Evolutionary conservation across 2,329 filamentous ascomycete species (phyloP).

Genomic region (Aaosphaeria arxii): DNA sequence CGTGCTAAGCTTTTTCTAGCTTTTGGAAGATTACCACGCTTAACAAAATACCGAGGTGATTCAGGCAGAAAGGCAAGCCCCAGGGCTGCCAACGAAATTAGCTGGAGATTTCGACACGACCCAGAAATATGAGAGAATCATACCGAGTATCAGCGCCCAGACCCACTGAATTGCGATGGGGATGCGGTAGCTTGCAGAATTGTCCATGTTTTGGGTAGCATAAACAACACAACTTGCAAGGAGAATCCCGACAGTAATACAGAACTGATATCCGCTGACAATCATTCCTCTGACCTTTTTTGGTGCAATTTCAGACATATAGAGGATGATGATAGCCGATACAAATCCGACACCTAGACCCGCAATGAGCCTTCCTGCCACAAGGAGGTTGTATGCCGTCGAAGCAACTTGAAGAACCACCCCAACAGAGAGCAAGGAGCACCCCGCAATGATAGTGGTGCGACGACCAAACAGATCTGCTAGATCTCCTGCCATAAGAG

Average conservation of each 20-base stretch:
- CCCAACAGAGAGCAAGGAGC: conserved; percentile 22
- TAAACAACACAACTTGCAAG: conserved; percentile 64
- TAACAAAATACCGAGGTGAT: conserved; percentile 37
- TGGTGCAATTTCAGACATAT: conserved; percentile 64
- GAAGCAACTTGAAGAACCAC: conserved; percentile 16
- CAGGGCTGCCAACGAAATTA: conserved; percentile 42
- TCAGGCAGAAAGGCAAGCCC: conserved; percentile 32
- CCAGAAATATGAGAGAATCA: conserved; percentile 1
- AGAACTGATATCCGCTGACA: conserved; percentile 64
- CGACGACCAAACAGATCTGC: conserved; percentile 69
- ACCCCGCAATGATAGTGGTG: conserved; percentile 44
- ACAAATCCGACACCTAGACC: conserved; percentile 29
- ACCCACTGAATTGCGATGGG: conserved; percentile 69
- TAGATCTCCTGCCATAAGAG: conserved; percentile 61
- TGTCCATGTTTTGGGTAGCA: conserved; percentile 51
- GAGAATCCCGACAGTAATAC: conserved; percentile 65
- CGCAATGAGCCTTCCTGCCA: conserved; percentile 26
- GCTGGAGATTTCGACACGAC: neutral
- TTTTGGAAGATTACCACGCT: conserved; percentile 55
- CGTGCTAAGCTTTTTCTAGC: conserved; percentile 59
- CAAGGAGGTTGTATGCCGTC: conserved; percentile 13
- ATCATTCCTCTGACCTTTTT: conserved; percentile 69
- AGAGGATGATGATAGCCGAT: conserved; percentile 39
- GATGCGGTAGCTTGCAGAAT: conserved; percentile 66
- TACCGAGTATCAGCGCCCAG: conserved; percentile 65